Evolutionary conservation across 257 asterid genomes (phyloP), one percentile per base, ranked within the genome.

Genomic region (Solanum pimpinellifolium): DNA sequence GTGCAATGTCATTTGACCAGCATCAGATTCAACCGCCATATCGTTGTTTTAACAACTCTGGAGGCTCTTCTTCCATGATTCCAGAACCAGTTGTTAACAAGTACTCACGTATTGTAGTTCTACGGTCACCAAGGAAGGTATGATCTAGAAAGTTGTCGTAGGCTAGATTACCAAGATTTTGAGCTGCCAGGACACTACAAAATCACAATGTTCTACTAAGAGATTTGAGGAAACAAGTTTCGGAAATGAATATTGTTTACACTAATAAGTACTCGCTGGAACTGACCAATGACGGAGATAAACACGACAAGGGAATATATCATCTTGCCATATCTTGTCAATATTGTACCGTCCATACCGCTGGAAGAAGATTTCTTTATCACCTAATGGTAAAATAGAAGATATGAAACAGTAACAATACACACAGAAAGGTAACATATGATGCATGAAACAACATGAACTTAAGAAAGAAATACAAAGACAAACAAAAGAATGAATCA

Each of bases 201-300:
- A 77, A 47, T n/a, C 20, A 18, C 82, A 88, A 89, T 81, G 52
- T 83, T 80, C 52, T 23, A 7, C 42, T 46, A 25, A 29, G 25
- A 44, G 66, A 15, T 80, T 47, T 29, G 44, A 47, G 29, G 68
- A 80, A 80, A 31, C 29, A 5, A 29, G 44, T 47, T 47, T 47
- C 29, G 0, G 23, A 47, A 11, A 47, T 29, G 68, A 46, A 80
- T 5, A 18, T 46, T 11, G 69, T 68, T 68, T 4, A 69, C 44
- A 27, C 25, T 70, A 69, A n/a, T 20, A 4, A 60, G 42, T n/a
- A 83, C 20, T 25, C 52, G 13, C 78, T 70, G 73, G 41, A 80
- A 92, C 98, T 92, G 88, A 97, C 99, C 99, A 97, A 89, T 96
- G 99, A 41, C 99, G 95, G 49, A 97, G 92, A 93, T 97, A 96